These are phyloP conservation scores for Saturnispora mendoncae DNA, from an alignment of 805 yeast genomes.

Conservation along the genomic window DNA sequence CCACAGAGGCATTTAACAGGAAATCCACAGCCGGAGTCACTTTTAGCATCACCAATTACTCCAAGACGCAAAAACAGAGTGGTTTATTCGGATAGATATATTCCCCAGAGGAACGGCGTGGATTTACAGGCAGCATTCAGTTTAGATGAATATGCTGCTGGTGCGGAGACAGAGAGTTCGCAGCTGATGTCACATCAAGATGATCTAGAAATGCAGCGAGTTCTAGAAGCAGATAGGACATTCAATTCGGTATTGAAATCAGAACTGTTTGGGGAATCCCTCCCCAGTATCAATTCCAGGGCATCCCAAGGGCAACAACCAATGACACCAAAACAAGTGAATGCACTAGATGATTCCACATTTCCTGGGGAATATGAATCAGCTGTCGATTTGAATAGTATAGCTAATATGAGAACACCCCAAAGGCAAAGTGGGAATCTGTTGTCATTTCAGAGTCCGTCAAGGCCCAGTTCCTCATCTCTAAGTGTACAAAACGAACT, in stretches of 20 bases:
- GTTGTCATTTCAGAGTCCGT: slow-evolving; percentile 68
- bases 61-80: slow-evolving; percentile 40
- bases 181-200: slow-evolving; percentile 24
- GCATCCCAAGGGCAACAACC: not conserved
- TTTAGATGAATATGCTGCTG: slow-evolving; percentile 25
- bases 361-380: slow-evolving; percentile 8
- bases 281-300: slow-evolving; percentile 10
- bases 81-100: slow-evolving; percentile 73
- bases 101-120: slow-evolving; percentile 80
- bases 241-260: slow-evolving; percentile 80
- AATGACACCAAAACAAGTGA: not conserved
- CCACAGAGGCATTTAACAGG: slow-evolving; percentile 7
- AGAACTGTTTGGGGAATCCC: slow-evolving; percentile 84
- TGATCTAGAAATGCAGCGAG: slow-evolving; percentile 60
- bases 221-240: slow-evolving; percentile 78
- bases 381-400: not conserved
- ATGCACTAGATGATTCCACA: slow-evolving; percentile 1
- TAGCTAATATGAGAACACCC: slow-evolving; percentile 22
- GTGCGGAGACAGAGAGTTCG: slow-evolving; percentile 5
- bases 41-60: slow-evolving; percentile 32
- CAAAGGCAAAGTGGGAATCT: slow-evolving; percentile 41
- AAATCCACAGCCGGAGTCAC: not conserved
- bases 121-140: slow-evolving; percentile 82
- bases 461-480: slow-evolving; percentile 50
- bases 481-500: slow-evolving; percentile 62